A percentile compares a stretch with the other conserved stretches of the same genome.
Evolutionary conservation across 192 early-diverging fungal species (phyloP).

Genomic region (Spizellomyces punctatus): DNA sequence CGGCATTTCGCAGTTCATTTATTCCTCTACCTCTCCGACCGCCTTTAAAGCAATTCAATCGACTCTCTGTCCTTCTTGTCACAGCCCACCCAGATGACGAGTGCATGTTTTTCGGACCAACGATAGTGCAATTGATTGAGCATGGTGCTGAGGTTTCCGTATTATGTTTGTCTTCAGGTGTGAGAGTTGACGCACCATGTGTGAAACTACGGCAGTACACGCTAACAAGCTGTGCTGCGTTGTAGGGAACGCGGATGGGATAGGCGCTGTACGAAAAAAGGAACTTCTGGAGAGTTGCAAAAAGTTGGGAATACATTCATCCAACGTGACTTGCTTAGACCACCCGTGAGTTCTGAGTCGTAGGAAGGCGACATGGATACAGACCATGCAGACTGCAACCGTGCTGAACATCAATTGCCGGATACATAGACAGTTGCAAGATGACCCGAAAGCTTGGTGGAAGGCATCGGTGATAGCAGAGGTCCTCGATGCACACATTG

Average conservation of each 20-base stretch:
- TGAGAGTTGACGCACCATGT: slow-evolving; percentile 20
- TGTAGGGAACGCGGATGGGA: slow-evolving; percentile 72
- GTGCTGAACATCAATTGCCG: background rate
- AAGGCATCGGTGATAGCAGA: slow-evolving; percentile 33
- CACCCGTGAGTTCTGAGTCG: slow-evolving; percentile 56
- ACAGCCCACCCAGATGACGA: slow-evolving; percentile 97
- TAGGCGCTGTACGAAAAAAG: slow-evolving; percentile 60
- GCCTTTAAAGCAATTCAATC: slow-evolving; percentile 18
- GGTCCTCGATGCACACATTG: slow-evolving; percentile 29
- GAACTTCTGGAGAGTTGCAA: slow-evolving; percentile 67
- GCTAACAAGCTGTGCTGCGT: slow-evolving; percentile 3
- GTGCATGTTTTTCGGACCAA: slow-evolving; percentile 96
- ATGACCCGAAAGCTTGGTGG: slow-evolving; percentile 50
- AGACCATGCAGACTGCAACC: background rate
- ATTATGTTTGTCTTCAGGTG: slow-evolving; percentile 85
- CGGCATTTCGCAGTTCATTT: background rate
- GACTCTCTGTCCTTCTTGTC: slow-evolving; percentile 60
- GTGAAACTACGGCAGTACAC: background rate
- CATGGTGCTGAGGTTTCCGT: slow-evolving; percentile 63
- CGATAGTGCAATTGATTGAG: slow-evolving; percentile 58
- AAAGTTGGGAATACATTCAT: slow-evolving; percentile 54
- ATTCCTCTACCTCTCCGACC: slow-evolving; percentile 12
- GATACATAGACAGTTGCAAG: slow-evolving; percentile 41
- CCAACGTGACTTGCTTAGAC: slow-evolving; percentile 54
- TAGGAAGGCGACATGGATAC: background rate